Conservation (phyloP, 805 yeast species). For the Metschnikowia peoriensis region DNA sequence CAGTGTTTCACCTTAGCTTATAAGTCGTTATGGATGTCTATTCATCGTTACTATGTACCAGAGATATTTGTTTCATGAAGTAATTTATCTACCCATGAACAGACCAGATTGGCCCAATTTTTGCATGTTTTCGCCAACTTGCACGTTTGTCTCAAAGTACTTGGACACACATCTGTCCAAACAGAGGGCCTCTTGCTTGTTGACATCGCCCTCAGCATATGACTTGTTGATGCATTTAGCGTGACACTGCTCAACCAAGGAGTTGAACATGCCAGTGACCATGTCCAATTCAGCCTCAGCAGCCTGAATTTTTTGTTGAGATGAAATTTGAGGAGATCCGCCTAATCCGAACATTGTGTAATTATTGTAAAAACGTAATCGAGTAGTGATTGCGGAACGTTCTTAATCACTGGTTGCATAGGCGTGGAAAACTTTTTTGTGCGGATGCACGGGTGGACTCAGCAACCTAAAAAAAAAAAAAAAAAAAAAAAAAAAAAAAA, state of each 20-base stretch:
- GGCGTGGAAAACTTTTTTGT: slow-evolving; percentile 5
- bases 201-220: slow-evolving; percentile 71
- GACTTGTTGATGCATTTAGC: slow-evolving; percentile 69
- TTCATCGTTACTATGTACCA: slow-evolving; percentile 7
- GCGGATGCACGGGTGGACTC: slow-evolving; percentile 11
- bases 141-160: slow-evolving; percentile 90
- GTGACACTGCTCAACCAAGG: slow-evolving; percentile 85
- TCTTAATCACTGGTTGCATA: not conserved
- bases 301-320: slow-evolving; percentile 77
- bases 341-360: slow-evolving; percentile 68
- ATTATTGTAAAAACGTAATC: not conserved
- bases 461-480: not conserved
- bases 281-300: slow-evolving; percentile 97
- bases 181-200: slow-evolving; percentile 80
- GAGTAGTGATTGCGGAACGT: not conserved
- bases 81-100: slow-evolving; percentile 41
- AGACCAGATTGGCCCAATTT: slow-evolving; percentile 46
- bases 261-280: slow-evolving; percentile 97
- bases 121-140: slow-evolving; percentile 79
- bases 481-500: too few relatives aligned
- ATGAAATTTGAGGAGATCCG: slow-evolving; percentile 66
- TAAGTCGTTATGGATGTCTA: slow-evolving; percentile 1
- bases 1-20: too few relatives aligned
- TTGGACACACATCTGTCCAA: slow-evolving; percentile 95
- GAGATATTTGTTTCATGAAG: not conserved